phyloP scores from a whole-genome alignment of 768 basidiomycete genomes.

The Russula virescens region DNA sequence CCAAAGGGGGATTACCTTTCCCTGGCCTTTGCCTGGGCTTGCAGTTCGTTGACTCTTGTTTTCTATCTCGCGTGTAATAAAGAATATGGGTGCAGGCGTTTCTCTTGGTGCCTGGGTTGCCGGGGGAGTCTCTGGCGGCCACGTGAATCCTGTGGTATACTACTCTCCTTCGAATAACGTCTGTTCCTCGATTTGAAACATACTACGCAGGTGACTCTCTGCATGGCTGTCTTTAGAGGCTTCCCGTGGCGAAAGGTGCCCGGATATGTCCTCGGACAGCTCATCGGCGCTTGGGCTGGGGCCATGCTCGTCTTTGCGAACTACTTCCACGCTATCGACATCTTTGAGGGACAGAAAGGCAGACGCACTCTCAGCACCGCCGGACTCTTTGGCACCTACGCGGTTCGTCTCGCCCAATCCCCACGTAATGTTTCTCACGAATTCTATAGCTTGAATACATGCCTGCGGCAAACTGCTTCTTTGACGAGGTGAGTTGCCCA shows the following conservation, averaged over 20 bases:
- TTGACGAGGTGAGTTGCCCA: conserved; percentile 35
- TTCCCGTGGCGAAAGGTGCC: conserved; percentile 84
- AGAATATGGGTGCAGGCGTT: conserved; percentile 35
- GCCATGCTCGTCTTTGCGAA: conserved; percentile 55
- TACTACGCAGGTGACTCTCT: conserved; percentile 54
- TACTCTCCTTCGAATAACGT: neutral
- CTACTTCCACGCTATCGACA: conserved; percentile 61
- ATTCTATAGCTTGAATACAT: conserved; percentile 35
- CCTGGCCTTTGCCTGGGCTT: conserved; percentile 25
- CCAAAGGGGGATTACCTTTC: conserved; percentile 26
- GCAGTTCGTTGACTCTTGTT: conserved; percentile 13
- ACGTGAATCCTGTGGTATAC: conserved; percentile 38
- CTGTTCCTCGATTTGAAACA: neutral
- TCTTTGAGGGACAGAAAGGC: conserved; percentile 50
- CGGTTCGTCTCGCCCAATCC: conserved; percentile 36
- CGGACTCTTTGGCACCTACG: conserved; percentile 53
- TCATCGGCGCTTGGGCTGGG: conserved; percentile 57
- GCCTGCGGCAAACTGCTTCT: conserved; percentile 42
- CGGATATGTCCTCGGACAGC: conserved; percentile 55
- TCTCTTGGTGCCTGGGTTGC: conserved; percentile 66
- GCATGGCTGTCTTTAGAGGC: conserved; percentile 58
- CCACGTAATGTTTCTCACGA: neutral
- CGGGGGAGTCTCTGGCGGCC: conserved; percentile 64
- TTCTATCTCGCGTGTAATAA: neutral
- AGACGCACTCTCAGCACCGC: conserved; percentile 57